phyloP scores from a whole-genome alignment of 352 stramenopile species.

The Globisporangium lucens region DNA sequence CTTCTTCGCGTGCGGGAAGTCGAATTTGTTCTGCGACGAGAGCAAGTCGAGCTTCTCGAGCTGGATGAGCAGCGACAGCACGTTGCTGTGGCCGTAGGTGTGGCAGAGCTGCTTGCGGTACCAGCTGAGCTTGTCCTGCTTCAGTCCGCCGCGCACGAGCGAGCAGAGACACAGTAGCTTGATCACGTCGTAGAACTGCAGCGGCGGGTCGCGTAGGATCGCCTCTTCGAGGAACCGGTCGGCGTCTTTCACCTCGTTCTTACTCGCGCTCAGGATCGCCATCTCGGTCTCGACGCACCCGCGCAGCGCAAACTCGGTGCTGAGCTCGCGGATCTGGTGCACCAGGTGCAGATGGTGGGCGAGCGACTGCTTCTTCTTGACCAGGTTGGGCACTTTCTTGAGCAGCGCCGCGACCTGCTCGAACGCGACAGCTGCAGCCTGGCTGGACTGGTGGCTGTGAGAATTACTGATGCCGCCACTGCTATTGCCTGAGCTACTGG shows the following conservation, averaged over 20 bases:
- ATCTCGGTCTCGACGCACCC: conserved; percentile 78
- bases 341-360: conserved; percentile 66
- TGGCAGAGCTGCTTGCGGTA: conserved; percentile 79
- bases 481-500: neutral
- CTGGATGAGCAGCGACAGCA: conserved; percentile 64
- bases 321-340: conserved; percentile 55
- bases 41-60: conserved; percentile 74
- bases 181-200: conserved; percentile 69
- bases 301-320: conserved; percentile 50
- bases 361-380: conserved; percentile 71
- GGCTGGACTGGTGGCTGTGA: neutral
- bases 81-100: conserved; percentile 69
- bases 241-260: conserved; percentile 53
- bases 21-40: conserved; percentile 54
- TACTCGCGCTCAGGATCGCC: conserved; percentile 65
- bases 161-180: conserved; percentile 78
- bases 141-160: conserved; percentile 63
- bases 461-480: neutral
- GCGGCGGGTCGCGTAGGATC: conserved; percentile 58
- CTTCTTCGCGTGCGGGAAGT: conserved; percentile 53
- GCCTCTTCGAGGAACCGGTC: conserved; percentile 70
- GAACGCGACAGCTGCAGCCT: conserved; percentile 21
- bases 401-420: conserved; percentile 48
- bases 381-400: conserved; percentile 62
- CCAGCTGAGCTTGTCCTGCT: conserved; percentile 51